Base-by-base conservation (phyloP, 768 basidiomycete genomes). In the Boletus rex-veris region DNA sequence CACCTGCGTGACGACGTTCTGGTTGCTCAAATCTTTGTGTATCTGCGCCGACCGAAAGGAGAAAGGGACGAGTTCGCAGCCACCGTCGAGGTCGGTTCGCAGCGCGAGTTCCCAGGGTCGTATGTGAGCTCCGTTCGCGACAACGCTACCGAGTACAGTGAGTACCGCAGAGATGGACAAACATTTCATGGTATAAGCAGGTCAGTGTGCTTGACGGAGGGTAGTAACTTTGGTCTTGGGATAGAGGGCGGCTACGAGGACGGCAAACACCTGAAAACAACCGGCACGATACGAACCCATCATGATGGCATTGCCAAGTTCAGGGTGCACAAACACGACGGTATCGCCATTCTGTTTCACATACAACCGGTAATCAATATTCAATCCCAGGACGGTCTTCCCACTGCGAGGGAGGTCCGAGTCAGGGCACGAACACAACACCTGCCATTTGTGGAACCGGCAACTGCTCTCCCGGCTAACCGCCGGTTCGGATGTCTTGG, bases 51-150 rank as follows among this genome's bases (percentile, higher is more conserved):
- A 52, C 43, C 52, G 53, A 41, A 68, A 55, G 8, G 61, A 65
- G 38, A 68, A 55, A 4, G 61, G 65, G 19, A 67, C 37, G 35
- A 53, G 18, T 28, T 53, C 14, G 55, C 66, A 68, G 54, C 33
- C 35, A 28, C 55, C 53, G n/a, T 53, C 37, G 44, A 56, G 53
- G 48, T 69, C 49, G n/a, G 48, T n/a, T 43, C 52, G 58, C 10
- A 67, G 21, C 19, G 60, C 58, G 19, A 67, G 67, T 35, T 67
- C 61, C 84, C 85, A 65, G 90, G 96, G 21, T 89, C 92, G 21
- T 85, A 86, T 78, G 81, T 84, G 87, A 86, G 74, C 41, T 84
- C 79, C 26, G 10, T n/a, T 42, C 8, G 52, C 60, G 24, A 36
- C 18, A 7, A 45, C 52, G 18, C 53, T 36, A 41, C 43, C 35